phyloP scores from a whole-genome alignment of 441 rosid genomes.

The Raphanus hybrid region DNA sequence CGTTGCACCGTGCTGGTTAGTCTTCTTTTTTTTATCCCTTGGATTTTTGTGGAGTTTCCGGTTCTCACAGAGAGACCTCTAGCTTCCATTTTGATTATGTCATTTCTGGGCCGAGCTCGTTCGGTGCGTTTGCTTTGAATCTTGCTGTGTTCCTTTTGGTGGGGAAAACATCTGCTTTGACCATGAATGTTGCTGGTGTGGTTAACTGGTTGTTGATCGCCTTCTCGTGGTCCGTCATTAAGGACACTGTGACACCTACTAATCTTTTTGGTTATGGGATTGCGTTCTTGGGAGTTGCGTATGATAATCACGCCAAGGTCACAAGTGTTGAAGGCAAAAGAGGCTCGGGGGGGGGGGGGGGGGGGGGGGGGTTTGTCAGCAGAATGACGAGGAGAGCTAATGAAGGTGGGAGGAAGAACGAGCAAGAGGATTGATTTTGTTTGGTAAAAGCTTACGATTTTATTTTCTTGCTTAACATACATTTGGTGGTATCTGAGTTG shows the following conservation, averaged over 20 bases:
- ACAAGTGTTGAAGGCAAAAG: too few relatives aligned
- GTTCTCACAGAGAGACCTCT: constrained; percentile 51
- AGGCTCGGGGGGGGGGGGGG: too few relatives aligned
- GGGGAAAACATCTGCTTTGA: constrained; percentile 89
- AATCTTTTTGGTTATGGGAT: neutral
- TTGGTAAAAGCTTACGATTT: too few relatives aligned
- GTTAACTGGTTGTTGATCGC: constrained; percentile 93
- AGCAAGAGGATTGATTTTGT: too few relatives aligned
- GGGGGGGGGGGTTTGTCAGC: too few relatives aligned
- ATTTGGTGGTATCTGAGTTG: too few relatives aligned
- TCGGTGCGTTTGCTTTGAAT: constrained; percentile 85
- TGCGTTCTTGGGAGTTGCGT: neutral
- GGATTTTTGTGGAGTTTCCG: neutral
- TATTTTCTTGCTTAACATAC: too few relatives aligned
- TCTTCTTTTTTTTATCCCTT: neutral
- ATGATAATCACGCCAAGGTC: neutral
- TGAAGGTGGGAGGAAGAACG: too few relatives aligned
- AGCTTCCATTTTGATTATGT: constrained; percentile 82
- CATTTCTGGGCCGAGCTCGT: constrained; percentile 81
- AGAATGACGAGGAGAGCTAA: too few relatives aligned
- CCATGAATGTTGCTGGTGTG: constrained; percentile 96
- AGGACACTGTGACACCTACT: neutral
- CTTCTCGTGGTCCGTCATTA: constrained; percentile 87
- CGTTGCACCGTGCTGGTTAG: neutral
- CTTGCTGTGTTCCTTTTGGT: constrained; percentile 89